These are phyloP conservation scores for Lichtheimia hyalospora DNA, from an alignment of 371 early-diverging fungal species.

Conservation along the genomic window DNA sequence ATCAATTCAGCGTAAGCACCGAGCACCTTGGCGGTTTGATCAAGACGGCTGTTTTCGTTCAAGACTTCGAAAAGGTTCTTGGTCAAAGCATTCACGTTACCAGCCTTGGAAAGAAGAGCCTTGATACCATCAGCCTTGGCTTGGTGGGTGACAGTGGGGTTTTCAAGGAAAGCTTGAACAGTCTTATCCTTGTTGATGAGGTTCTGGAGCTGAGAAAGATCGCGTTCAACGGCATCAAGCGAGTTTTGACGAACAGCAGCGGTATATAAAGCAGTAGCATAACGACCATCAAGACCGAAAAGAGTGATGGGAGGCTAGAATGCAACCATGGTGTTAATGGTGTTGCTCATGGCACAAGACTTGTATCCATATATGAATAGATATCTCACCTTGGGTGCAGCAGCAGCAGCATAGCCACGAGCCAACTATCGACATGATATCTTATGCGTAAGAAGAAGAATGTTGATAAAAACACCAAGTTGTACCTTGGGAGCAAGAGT, in stretches of 20 bases:
- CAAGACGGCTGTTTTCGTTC: constrained; percentile 93
- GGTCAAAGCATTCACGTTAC: constrained; percentile 79
- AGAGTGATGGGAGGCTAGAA: constrained; percentile 80
- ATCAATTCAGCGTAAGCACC: constrained; percentile 80
- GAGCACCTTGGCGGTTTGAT: constrained; percentile 82
- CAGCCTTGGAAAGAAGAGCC: constrained; percentile 56
- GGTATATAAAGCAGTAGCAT: constrained; percentile 95
- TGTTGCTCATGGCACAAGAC: background rate
- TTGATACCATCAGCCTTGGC: constrained; percentile 79
- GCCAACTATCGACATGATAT: constrained; percentile 37
- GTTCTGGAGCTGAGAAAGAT: constrained; percentile 70
- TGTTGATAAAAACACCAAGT: background rate
- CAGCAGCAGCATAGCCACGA: constrained; percentile 60
- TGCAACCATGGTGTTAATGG: background rate
- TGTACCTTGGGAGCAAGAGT: constrained; percentile 48
- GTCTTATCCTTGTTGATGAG: constrained; percentile 74
- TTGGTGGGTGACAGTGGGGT: constrained; percentile 82
- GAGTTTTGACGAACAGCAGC: constrained; percentile 87
- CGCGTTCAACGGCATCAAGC: constrained; percentile 86
- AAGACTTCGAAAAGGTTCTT: constrained; percentile 88
- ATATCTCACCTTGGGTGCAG: constrained; percentile 45
- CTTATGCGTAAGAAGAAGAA: background rate
- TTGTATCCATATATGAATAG: background rate
- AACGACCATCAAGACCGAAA: constrained; percentile 95
- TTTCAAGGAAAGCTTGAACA: constrained; percentile 76